Percentiles rank a stretch among this genome's conserved stretches.
These are phyloP conservation scores for Puya raimondii DNA, from an alignment of 176 grass and related monocot species.

Conservation along the genomic window DNA sequence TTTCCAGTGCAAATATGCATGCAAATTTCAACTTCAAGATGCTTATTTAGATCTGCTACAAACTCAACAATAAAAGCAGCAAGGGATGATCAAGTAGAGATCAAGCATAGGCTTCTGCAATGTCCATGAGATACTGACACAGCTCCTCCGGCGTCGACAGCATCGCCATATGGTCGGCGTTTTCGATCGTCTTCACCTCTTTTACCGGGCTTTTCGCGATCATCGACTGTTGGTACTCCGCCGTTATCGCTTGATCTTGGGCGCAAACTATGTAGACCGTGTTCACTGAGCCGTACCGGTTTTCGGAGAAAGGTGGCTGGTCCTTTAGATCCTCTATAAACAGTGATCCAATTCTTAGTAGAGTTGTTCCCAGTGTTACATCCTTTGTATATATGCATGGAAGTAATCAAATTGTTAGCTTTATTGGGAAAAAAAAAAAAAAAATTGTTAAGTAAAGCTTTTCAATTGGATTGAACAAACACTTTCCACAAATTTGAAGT, in stretches of 20 bases:
- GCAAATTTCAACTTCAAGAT: too few relatives aligned
- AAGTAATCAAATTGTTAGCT: background rate
- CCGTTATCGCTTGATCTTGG: conserved; percentile 34
- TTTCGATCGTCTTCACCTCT: conserved; percentile 42
- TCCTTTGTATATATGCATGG: conserved; percentile 24
- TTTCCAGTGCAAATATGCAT: too few relatives aligned
- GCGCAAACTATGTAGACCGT: conserved; percentile 44
- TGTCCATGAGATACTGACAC: conserved; percentile 14
- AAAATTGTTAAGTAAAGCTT: background rate
- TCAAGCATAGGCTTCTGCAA: conserved; percentile 25
- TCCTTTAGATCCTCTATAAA: conserved; percentile 41
- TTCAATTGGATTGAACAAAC: too few relatives aligned
- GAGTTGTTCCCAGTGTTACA: conserved; percentile 31
- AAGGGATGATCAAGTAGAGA: too few relatives aligned
- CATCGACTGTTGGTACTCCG: conserved; percentile 46
- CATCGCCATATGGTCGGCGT: conserved; percentile 54
- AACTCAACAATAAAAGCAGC: too few relatives aligned
- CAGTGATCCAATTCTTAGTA: conserved; percentile 40
- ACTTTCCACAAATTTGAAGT: background rate
- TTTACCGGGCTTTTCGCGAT: conserved; percentile 29
- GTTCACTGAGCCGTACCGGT: conserved; percentile 43
- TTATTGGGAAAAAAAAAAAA: background rate
- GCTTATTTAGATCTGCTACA: too few relatives aligned
- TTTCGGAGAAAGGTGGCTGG: conserved; percentile 25
- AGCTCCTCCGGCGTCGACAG: conserved; percentile 44